Evolutionary conservation across 2,329 filamentous ascomycete species (phyloP), one percentile per base, ranked within the genome.

Genomic region (Fusarium longipes): DNA sequence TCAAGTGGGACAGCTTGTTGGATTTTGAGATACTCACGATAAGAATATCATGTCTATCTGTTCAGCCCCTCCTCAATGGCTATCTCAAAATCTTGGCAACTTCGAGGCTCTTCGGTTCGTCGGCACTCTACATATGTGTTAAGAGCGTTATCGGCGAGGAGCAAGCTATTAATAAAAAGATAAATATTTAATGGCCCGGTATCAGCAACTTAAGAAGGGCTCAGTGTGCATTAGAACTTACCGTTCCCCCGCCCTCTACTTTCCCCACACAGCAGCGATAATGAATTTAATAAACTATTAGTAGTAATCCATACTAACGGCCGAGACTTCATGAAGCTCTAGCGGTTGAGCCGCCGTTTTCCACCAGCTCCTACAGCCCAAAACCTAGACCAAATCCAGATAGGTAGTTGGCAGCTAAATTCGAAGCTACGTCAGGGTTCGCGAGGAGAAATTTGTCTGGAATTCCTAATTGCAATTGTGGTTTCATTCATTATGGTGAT

Each of bases 311-410:
- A n/a, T n/a, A 9, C 30, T 33, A 59, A 57, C 42, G 51, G 45
- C 39, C 44, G 30, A 60, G 43, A 25, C 22, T n/a, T n/a, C 43
- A 59, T 40, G 35, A n/a, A 59, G 56, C 40, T 59, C 44, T 38
- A 61, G 38, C 9, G 24, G 33, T 39, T 65, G 49, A 59, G 52
- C 63, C 64, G 52, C 35, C 39, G 44, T 67, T 67, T 67, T 64
- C 64, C 63, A 66, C 32, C 48, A 45, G 50, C 38, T 51, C 9
- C 18, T 20, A n/a, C 20, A n/a, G n/a, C 11, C 11, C 27, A 49
- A 32, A 22, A 49, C 45, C 45, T 42, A 45, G 42, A 39, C 47
- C 53, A 53, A 25, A 57, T 66, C 20, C 24, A 57, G 45, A 36
- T 62, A 66, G 42, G 45, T 49, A 25, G 45, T n/a, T 36, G 11